These are phyloP conservation scores for Cryptococcus jaspeensis DNA, from an alignment of 1,284 basidiomycete genomes.

Conservation along the genomic window DNA sequence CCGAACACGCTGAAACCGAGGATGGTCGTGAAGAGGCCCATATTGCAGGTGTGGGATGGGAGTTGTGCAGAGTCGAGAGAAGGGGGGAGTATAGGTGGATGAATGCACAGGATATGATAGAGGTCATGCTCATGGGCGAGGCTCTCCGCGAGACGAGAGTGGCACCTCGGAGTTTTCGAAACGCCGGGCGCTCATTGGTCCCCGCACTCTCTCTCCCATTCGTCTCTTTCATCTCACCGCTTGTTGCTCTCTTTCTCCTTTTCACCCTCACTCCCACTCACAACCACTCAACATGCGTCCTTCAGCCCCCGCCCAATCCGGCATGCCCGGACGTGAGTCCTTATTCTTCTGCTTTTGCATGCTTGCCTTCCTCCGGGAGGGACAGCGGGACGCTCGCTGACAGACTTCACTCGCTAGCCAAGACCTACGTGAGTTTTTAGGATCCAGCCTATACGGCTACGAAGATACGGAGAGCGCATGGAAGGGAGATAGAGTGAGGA, in stretches of 20 bases:
- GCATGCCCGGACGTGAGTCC: constrained; percentile 71
- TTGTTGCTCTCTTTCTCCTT: neutral
- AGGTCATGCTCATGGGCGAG: too few species aligned
- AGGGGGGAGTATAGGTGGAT: neutral
- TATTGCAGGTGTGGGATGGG: constrained; percentile 36
- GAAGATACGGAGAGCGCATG: constrained; percentile 33
- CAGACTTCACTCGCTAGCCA: constrained; percentile 25
- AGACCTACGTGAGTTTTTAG: constrained; percentile 33
- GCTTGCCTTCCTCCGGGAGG: neutral
- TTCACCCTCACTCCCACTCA: constrained; percentile 3
- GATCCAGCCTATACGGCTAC: constrained; percentile 1
- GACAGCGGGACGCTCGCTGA: constrained; percentile 8
- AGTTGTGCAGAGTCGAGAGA: neutral
- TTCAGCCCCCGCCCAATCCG: constrained; percentile 60
- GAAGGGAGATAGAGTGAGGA: constrained; percentile 19
- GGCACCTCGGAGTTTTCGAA: constrained; percentile 14
- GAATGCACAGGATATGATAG: neutral
- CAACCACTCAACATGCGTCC: constrained; percentile 62
- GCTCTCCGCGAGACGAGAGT: too few species aligned
- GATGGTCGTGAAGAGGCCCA: constrained; percentile 70
- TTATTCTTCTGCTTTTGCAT: neutral
- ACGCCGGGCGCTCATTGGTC: constrained; percentile 2
- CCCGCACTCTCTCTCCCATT: neutral
- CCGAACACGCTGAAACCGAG: constrained; percentile 76
- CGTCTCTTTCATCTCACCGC: neutral